These are phyloP conservation scores for Sporothrix sp. DNA, from an alignment of 2,329 filamentous ascomycete genomes.

Conservation along the genomic window DNA sequence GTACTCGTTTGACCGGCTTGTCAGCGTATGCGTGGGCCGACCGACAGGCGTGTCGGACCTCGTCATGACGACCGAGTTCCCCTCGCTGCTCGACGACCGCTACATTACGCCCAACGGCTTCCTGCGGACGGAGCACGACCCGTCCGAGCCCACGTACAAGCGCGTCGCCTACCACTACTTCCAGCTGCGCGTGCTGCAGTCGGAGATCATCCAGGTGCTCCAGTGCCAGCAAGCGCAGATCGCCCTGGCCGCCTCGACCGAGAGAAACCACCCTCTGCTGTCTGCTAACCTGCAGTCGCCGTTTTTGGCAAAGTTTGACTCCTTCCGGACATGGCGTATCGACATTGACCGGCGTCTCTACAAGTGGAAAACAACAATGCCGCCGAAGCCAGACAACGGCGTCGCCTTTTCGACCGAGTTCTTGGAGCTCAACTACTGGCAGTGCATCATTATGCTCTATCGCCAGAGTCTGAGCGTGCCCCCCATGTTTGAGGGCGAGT, in stretches of 20 bases:
- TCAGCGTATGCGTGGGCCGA: constrained; percentile 85
- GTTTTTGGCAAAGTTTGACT: constrained; percentile 73
- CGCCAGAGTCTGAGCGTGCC: constrained; percentile 83
- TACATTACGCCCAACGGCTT: constrained; percentile 79
- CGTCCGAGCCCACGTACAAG: constrained; percentile 71
- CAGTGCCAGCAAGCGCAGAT: constrained; percentile 85
- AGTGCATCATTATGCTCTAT: constrained; percentile 92
- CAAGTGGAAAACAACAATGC: constrained; percentile 79
- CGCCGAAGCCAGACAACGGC: constrained; percentile 66
- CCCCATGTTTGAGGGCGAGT: constrained; percentile 72
- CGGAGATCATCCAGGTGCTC: constrained; percentile 87
- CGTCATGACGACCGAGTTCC: constrained; percentile 91
- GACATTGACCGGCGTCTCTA: constrained; percentile 76
- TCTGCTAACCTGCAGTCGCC: constrained; percentile 72
- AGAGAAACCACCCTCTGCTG: constrained; percentile 57
- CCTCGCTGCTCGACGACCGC: constrained; percentile 76
- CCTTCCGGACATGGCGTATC: constrained; percentile 77
- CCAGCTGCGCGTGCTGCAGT: constrained; percentile 76
- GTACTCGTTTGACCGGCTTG: constrained; percentile 88
- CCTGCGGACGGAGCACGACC: constrained; percentile 44
- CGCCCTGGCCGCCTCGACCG: constrained; percentile 56
- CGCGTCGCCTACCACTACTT: constrained; percentile 88
- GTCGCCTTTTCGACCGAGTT: constrained; percentile 87
- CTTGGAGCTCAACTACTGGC: constrained; percentile 93
- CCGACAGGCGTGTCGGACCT: constrained; percentile 95